Percentiles rank a stretch among this genome's conserved stretches.
phyloP scores from a whole-genome alignment of 2,329 filamentous ascomycete species.

The Aulographum hederae region DNA sequence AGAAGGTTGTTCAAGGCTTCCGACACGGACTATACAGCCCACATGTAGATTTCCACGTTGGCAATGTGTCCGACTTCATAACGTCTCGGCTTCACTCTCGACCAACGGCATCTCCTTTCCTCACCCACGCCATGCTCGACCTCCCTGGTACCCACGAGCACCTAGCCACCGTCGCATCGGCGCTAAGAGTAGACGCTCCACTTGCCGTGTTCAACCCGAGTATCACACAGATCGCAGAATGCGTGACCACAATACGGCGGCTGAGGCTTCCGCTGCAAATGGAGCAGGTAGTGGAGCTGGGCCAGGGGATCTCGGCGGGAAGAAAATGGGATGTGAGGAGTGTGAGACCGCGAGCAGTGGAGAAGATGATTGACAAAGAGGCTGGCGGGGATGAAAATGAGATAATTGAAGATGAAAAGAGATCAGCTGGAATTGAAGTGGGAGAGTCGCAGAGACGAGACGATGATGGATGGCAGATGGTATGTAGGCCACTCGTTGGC shows the following conservation, averaged over 20 bases:
- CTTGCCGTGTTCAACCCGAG: slow-evolving; percentile 59
- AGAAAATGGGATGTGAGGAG: slow-evolving; percentile 38
- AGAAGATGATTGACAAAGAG: slow-evolving; percentile 2
- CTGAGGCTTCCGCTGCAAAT: slow-evolving; percentile 36
- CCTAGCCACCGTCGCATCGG: slow-evolving; percentile 31
- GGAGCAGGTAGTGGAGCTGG: slow-evolving; percentile 42
- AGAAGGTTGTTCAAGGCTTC: slow-evolving; percentile 47
- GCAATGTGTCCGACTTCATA: slow-evolving; percentile 28
- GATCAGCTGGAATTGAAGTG: slow-evolving; percentile 1
- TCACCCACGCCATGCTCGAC: slow-evolving; percentile 43
- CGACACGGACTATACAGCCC: slow-evolving; percentile 49
- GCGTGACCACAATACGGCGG: slow-evolving; percentile 34
- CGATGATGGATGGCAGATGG: slow-evolving; percentile 10
- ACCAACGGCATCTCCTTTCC: background rate
- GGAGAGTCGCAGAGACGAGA: slow-evolving; percentile 1
- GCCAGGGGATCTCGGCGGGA: slow-evolving; percentile 31
- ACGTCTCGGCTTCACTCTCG: background rate
- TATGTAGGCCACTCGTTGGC: slow-evolving; percentile 21
- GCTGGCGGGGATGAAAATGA: slow-evolving; percentile 1
- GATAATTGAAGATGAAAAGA: slow-evolving; percentile 2
- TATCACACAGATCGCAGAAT: slow-evolving; percentile 58
- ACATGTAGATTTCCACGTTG: slow-evolving; percentile 58
- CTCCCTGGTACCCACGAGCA: slow-evolving; percentile 44
- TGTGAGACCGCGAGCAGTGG: slow-evolving; percentile 3
- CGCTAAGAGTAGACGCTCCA: slow-evolving; percentile 44